A percentile compares a stretch with the other conserved stretches of the same genome.
Conservation (phyloP, 1,139 yeast genomes). For the Saccharomyces hybrid region DNA sequence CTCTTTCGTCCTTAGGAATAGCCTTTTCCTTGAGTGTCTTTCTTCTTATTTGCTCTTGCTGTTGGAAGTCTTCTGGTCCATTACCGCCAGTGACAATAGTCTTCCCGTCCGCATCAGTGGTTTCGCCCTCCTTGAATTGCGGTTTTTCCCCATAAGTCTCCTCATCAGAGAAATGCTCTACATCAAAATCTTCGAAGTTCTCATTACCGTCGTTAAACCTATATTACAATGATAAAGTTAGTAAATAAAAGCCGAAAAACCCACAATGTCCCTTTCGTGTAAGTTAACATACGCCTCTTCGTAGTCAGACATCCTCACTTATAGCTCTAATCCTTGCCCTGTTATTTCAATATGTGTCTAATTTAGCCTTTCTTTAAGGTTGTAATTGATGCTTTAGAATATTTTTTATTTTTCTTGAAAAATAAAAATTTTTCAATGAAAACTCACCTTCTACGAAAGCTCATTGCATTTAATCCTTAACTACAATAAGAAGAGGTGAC, state of each 20-base stretch:
- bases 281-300: constrained; percentile 37
- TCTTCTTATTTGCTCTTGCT: constrained; percentile 43
- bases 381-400: neutral
- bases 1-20: constrained; percentile 77
- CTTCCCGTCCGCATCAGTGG: constrained; percentile 44
- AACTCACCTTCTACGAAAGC: neutral
- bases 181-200: constrained; percentile 74
- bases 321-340: neutral
- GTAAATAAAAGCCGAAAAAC: neutral
- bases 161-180: constrained; percentile 68
- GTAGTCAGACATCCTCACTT: constrained; percentile 40
- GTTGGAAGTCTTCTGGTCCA: constrained; percentile 47
- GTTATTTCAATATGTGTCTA: neutral
- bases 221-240: neutral
- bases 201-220: constrained; percentile 70
- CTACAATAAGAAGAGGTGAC: neutral
- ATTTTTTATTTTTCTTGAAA: neutral
- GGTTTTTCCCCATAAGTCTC: constrained; percentile 30
- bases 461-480: neutral
- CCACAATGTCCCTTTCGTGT: neutral
- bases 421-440: neutral
- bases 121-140: constrained; percentile 36
- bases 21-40: constrained; percentile 76
- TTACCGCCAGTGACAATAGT: constrained; percentile 61
- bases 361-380: constrained; percentile 1